Conservation (phyloP, 192 early-diverging fungal genomes). For the Bifiguratus adelaidae region DNA sequence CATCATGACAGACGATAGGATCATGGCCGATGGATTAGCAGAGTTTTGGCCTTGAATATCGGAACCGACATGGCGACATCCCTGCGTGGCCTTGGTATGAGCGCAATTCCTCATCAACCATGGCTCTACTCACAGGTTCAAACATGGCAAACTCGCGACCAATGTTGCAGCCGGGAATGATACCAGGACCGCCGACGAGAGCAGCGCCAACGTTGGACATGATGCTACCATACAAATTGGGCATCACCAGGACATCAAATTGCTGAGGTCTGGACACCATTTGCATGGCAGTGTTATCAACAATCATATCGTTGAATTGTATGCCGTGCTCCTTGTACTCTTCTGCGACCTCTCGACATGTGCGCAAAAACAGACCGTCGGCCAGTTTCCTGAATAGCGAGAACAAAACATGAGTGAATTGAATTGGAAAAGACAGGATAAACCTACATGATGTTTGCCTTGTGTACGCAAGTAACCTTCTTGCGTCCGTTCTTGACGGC, state of each 20-base stretch:
- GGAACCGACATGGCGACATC: slow-evolving; percentile 96
- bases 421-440: background rate
- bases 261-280: slow-evolving; percentile 95
- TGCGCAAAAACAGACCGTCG: slow-evolving; percentile 96
- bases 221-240: slow-evolving; percentile 99
- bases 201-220: slow-evolving; percentile 97
- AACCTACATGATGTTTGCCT: slow-evolving; percentile 97
- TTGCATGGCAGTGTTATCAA: slow-evolving; percentile 99
- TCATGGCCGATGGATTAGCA: slow-evolving; percentile 94
- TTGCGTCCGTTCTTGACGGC: slow-evolving; percentile 95
- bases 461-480: slow-evolving; percentile 98
- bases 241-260: slow-evolving; percentile 99
- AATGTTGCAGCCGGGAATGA: slow-evolving; percentile 97
- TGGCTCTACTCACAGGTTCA: slow-evolving; percentile 59
- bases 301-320: slow-evolving; percentile 98
- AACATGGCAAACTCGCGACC: slow-evolving; percentile 96
- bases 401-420: background rate
- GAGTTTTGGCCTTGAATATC: slow-evolving; percentile 92
- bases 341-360: slow-evolving; percentile 92
- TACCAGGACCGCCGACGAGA: slow-evolving; percentile 90
- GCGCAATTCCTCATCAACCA: no score
- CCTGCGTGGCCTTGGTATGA: slow-evolving; percentile 15
- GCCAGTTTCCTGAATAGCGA: slow-evolving; percentile 69
- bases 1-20: slow-evolving; percentile 92
- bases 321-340: slow-evolving; percentile 83